These are phyloP conservation scores for Umbilicaria muhlenbergii DNA, from an alignment of 495 filamentous ascomycete species.

Conservation along the genomic window DNA sequence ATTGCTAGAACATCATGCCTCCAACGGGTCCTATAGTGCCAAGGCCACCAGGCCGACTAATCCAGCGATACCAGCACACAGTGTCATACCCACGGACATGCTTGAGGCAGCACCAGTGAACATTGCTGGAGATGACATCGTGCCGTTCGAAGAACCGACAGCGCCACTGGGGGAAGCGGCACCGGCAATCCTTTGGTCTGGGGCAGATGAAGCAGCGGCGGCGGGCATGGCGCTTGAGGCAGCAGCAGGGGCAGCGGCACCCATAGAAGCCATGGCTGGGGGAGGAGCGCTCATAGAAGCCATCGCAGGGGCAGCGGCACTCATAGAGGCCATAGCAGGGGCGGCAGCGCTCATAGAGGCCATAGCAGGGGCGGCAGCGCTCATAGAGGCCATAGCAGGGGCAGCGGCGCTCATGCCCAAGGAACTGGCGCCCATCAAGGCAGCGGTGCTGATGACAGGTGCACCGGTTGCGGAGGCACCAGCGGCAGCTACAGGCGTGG, in stretches of 20 bases:
- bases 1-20: neutral
- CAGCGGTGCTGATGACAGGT: neutral
- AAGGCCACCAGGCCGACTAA: neutral
- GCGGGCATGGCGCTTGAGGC: constrained; percentile 2
- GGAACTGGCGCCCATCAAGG: too few species aligned
- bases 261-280: neutral
- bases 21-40: neutral
- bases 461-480: neutral
- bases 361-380: too few species aligned
- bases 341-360: too few species aligned
- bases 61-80: neutral
- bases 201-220: neutral
- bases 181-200: neutral
- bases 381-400: too few species aligned
- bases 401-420: too few species aligned
- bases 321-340: too few species aligned
- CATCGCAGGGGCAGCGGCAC: too few species aligned
- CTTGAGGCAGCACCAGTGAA: constrained; percentile 4
- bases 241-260: neutral
- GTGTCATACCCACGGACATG: neutral
- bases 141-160: neutral
- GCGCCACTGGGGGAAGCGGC: neutral
- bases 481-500: constrained; percentile 3
- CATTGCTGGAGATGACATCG: neutral
- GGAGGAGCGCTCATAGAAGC: too few species aligned